Evolutionary conservation across 768 basidiomycete species (phyloP), one percentile per base, ranked within the genome.

Genomic region (Macrolepiota dolichaula): DNA sequence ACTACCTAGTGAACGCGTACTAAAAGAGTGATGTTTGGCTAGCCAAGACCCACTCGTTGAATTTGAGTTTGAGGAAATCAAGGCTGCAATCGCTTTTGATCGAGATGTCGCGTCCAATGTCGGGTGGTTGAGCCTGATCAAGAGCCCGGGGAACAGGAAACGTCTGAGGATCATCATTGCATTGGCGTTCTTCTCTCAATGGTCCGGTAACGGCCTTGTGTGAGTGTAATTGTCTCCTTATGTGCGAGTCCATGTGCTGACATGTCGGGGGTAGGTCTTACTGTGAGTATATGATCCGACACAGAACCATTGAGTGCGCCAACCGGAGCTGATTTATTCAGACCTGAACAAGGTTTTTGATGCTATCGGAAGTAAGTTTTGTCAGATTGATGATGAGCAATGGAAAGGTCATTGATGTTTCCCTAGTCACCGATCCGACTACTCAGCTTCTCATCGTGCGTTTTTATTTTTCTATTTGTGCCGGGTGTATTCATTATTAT

Each of bases 1-100:
- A 25, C 36, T 35, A 6, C 11, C 29, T 6, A 42, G n/a, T 42
- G 24, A n/a, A 12, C 27, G 15, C 56, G n/a, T 22, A 19, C 12
- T 10, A 5, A 59, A 10, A 38, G 17, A 36, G 42, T 56, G 24
- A 63, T 15, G 19, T 13, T 22, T 54, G 17, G 15, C 24, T 56
- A 82, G 83, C 37, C 61, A 78, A 24, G 83, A 87, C 65, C 80
- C 85, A 1, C 77, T 85, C 1, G 84, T 87, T 1, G 75, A 81
- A 63, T 85, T 81, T 67, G 85, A 86, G 67, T 86, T 83, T 64
- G 78, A 82, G 64, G 86, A 88, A 71, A 88, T 89, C 74, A 85
- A 83, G 67, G 77, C 82, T 25, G 84, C 84, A 5, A 75, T 84
- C 58, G 73, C 71, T 3, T 72, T 81, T 47, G 79, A 78, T 67